Percentiles rank a stretch among this genome's conserved stretches.
Evolutionary conservation across 192 early-diverging fungal genomes (phyloP).

Genomic region (Coemansia sp.): DNA sequence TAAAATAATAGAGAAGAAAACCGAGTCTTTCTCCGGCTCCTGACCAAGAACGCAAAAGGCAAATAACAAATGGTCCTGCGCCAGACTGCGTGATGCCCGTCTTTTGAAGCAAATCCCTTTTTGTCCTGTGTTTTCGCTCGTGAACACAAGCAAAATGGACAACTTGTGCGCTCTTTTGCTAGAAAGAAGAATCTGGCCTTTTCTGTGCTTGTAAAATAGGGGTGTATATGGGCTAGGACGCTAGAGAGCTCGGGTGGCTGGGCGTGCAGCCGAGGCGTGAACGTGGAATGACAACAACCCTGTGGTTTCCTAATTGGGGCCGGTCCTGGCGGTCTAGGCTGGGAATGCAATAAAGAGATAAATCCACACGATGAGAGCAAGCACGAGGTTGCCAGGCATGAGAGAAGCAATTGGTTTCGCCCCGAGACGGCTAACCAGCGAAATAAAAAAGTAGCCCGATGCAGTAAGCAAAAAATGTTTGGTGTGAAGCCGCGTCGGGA

Average conservation of each 20-base stretch:
- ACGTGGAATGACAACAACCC: neutral
- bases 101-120: constrained; percentile 7
- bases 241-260: neutral
- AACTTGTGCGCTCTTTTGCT: constrained; percentile 4
- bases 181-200: neutral
- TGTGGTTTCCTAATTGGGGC: neutral
- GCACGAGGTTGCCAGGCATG: neutral
- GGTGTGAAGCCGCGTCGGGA: neutral
- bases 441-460: neutral
- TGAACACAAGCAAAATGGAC: neutral
- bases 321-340: neutral
- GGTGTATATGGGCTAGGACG: neutral
- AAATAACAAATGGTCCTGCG: constrained; percentile 15
- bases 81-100: constrained; percentile 11
- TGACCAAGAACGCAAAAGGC: neutral
- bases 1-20: constrained; percentile 5
- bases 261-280: neutral
- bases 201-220: neutral
- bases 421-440: neutral
- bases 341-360: neutral
- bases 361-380: neutral
- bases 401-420: neutral
- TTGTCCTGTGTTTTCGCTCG: neutral
- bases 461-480: neutral
- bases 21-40: neutral